Evolutionary conservation across 1,284 basidiomycete species (phyloP).

Genomic region (Agaricales sp.): DNA sequence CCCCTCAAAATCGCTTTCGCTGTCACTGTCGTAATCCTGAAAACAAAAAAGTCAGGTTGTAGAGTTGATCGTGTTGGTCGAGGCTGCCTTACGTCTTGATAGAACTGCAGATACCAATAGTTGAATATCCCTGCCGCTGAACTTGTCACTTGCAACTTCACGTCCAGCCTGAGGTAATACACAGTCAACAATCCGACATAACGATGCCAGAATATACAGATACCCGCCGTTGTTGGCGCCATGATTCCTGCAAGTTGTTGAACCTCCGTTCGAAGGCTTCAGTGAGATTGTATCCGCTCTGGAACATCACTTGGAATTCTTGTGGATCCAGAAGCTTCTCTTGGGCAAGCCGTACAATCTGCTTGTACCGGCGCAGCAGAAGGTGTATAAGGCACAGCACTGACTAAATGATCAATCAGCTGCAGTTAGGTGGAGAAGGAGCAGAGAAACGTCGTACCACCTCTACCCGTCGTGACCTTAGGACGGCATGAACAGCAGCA

Average conservation of each 20-base stretch:
- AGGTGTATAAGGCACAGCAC: slow-evolving; percentile 16
- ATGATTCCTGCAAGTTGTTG: slow-evolving; percentile 15
- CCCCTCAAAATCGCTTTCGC: background rate
- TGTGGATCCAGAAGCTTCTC: slow-evolving; percentile 12
- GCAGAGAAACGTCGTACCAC: slow-evolving; percentile 11
- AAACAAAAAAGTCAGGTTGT: background rate
- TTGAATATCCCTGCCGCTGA: background rate
- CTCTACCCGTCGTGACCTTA: slow-evolving; percentile 14
- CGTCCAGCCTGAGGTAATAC: too few species aligned
- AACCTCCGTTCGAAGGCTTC: slow-evolving; percentile 16
- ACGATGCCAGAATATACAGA: too few species aligned
- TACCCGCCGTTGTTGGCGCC: slow-evolving; percentile 19
- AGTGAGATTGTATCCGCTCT: slow-evolving; percentile 15
- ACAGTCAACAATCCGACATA: too few species aligned
- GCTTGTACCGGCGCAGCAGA: slow-evolving; percentile 15
- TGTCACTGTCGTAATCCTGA: background rate
- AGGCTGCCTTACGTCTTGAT: background rate
- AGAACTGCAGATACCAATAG: background rate
- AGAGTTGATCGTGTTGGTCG: too few species aligned
- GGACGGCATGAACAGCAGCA: slow-evolving; percentile 13
- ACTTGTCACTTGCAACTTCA: background rate
- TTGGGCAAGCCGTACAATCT: slow-evolving; percentile 15
- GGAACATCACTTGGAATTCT: slow-evolving; percentile 17
- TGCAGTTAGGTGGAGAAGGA: background rate
- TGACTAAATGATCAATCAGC: slow-evolving; percentile 9